phyloP scores from a whole-genome alignment of 2,329 filamentous ascomycete genomes.

The Beauveria brongniartii region DNA sequence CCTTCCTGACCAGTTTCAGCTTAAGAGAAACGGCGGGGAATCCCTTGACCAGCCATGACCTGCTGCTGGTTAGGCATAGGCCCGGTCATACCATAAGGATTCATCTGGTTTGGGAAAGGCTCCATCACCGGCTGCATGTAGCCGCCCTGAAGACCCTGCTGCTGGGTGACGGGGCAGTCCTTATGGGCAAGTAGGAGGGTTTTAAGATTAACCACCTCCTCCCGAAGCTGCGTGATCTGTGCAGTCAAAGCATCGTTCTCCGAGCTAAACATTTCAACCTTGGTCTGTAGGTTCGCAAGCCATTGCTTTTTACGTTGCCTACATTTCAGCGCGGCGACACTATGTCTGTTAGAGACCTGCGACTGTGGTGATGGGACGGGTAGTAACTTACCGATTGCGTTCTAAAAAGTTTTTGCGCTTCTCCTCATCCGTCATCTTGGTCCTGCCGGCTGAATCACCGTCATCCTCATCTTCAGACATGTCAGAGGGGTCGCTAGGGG shows the following conservation, averaged over 20 bases:
- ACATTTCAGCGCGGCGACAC: constrained; percentile 93
- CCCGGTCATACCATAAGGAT: constrained; percentile 50
- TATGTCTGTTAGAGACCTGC: constrained; percentile 31
- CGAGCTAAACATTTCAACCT: constrained; percentile 84
- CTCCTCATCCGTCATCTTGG: constrained; percentile 96
- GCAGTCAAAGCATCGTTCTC: constrained; percentile 84
- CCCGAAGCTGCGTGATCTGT: constrained; percentile 75
- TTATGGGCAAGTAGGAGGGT: constrained; percentile 90
- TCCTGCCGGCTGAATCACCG: constrained; percentile 49
- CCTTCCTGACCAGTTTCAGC: constrained; percentile 12
- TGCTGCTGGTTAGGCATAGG: constrained; percentile 43
- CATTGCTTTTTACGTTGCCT: constrained; percentile 98
- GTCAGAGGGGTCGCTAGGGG: constrained; percentile 19
- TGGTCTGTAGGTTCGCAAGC: constrained; percentile 87
- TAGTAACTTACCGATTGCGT: constrained; percentile 69
- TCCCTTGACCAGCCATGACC: constrained; percentile 47
- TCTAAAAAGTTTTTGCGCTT: constrained; percentile 98
- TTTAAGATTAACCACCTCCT: constrained; percentile 93
- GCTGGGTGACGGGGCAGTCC: constrained; percentile 86
- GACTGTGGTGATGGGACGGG: neutral
- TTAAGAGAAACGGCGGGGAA: constrained; percentile 51
- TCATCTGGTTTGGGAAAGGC: constrained; percentile 45
- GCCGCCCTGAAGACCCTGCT: constrained; percentile 56
- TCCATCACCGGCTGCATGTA: constrained; percentile 51
- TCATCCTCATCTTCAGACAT: constrained; percentile 48